Conservation (phyloP, 2,329 filamentous ascomycete genomes). For the Fusarium concolor region DNA sequence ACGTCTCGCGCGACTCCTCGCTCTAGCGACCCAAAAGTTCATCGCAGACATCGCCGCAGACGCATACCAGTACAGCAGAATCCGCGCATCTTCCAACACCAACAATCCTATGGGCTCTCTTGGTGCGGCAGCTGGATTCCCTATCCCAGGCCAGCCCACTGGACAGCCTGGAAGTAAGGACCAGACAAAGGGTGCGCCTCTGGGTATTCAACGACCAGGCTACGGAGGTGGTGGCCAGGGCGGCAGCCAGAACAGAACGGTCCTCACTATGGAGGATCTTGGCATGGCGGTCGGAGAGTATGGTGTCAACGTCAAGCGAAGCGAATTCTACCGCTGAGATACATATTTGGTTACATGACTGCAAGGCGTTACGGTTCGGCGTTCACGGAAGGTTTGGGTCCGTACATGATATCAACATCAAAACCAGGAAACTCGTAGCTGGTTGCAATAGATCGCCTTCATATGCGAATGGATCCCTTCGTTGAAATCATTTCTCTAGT, state of each 20-base stretch:
- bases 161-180: slow-evolving; percentile 67
- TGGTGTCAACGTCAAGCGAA: slow-evolving; percentile 95
- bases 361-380: slow-evolving; percentile 43
- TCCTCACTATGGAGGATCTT: slow-evolving; percentile 97
- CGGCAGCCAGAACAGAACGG: slow-evolving; percentile 88
- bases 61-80: slow-evolving; percentile 96
- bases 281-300: slow-evolving; percentile 99
- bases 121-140: slow-evolving; percentile 78
- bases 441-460: slow-evolving; percentile 36
- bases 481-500: slow-evolving; percentile 35
- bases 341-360: slow-evolving; percentile 22
- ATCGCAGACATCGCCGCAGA: slow-evolving; percentile 97
- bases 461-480: slow-evolving; percentile 14
- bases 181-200: slow-evolving; percentile 68
- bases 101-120: slow-evolving; percentile 93
- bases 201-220: slow-evolving; percentile 81
- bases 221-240: slow-evolving; percentile 91
- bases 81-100: slow-evolving; percentile 87
- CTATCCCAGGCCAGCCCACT: slow-evolving; percentile 71
- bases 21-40: slow-evolving; percentile 98
- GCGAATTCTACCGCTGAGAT: slow-evolving; percentile 88
- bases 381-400: slow-evolving; percentile 34
- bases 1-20: slow-evolving; percentile 90
- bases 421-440: slow-evolving; percentile 21
- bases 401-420: slow-evolving; percentile 33